Evolutionary conservation across 805 yeast species (phyloP), one percentile per base, ranked within the genome.

Genomic region (Metschnikowia shivogae): DNA sequence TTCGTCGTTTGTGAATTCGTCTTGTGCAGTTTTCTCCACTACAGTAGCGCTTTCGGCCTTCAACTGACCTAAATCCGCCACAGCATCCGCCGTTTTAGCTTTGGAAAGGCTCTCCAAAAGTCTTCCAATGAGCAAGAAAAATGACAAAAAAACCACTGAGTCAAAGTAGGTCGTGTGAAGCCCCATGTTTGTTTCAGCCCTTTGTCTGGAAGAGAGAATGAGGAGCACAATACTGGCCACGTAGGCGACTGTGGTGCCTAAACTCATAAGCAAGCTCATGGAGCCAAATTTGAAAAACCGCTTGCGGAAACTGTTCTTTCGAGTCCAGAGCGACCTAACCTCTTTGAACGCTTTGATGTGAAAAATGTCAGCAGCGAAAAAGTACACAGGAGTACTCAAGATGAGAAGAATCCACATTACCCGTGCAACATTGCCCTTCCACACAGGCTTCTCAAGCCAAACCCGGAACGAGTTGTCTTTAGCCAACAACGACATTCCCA

Each of bases 171-270:
- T 81, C 4, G 88, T 82, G 12, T 78, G 72, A 47, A 73, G 72
- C 1, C 79, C 84, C 57, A 52, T 54, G n/a, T 51, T 39, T 3
- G 36, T 13, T 35, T 1, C 58, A 45, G 26, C 45, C 3, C 50
- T 36, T 36, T 54, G 64, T 26, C 58, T 43, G 0, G 82, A 76
- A 33, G 77, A 74, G 30, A 78, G 58, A 3, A 62, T 70, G 10
- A 85, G 62, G 36, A 83, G 62, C 0, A 76, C 81, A 34, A 86
- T 72, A 57, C 88, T 81, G 5, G 88, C 77, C 60, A 82, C 73
- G 58, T 84, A 86, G 1, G 92, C 80, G 19, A 86, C 80, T 0
- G 85, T 65, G 0, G 92, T 86, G 9, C 93, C 93, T 39, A 85
- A 62, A 40, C 79, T 73, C 83, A 86, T 81, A 51, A 86, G 72